These are phyloP conservation scores for Umbelopsis vinacea DNA, from an alignment of 192 early-diverging fungal species.

Conservation along the genomic window DNA sequence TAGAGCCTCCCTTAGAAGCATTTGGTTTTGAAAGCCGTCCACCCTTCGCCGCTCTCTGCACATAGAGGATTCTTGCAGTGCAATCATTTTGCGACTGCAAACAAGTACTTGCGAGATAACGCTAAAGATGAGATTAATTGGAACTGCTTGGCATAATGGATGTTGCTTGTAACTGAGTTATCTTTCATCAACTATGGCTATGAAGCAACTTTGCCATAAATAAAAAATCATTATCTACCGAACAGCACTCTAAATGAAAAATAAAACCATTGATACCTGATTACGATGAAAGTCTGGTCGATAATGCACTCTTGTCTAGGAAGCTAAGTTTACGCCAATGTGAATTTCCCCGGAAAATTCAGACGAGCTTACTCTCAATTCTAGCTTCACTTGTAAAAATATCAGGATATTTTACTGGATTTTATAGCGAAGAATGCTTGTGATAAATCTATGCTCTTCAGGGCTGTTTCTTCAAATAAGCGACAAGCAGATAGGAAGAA, in stretches of 20 bases:
- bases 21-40: slow-evolving; percentile 81
- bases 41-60: slow-evolving; percentile 90
- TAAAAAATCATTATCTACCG: background rate
- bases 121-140: slow-evolving; percentile 72
- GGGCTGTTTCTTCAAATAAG: too few relatives aligned
- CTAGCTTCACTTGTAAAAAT: background rate
- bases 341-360: background rate
- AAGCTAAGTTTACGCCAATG: background rate
- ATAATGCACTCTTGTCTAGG: too few relatives aligned
- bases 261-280: background rate
- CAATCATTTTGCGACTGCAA: slow-evolving; percentile 85
- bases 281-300: too few relatives aligned
- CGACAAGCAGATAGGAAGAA: background rate
- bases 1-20: slow-evolving; percentile 65
- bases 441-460: too few relatives aligned
- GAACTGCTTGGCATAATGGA: slow-evolving; percentile 47
- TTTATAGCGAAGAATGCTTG: background rate
- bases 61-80: slow-evolving; percentile 87
- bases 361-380: background rate
- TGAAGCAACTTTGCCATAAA: too few relatives aligned
- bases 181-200: too few relatives aligned
- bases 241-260: background rate
- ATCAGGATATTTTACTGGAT: background rate
- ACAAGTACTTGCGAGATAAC: slow-evolving; percentile 73
- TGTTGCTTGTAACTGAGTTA: too few relatives aligned